Percentiles rank a stretch among this genome's conserved stretches.
Conservation (phyloP, 2,329 filamentous ascomycete genomes). For the Phyllosticta citriasiana region DNA sequence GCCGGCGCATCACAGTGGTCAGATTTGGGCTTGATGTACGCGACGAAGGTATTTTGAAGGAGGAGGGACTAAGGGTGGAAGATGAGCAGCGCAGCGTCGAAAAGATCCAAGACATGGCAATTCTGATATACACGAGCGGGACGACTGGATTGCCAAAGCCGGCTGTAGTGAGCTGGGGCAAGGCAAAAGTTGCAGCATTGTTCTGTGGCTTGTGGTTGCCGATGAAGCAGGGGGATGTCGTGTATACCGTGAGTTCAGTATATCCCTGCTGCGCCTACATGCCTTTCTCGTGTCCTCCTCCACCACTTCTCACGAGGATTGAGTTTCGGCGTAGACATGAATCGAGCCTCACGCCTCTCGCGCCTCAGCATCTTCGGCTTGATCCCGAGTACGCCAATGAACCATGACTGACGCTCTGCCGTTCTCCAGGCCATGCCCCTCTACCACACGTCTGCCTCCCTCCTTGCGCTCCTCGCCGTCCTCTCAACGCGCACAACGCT, state of each 20-base stretch:
- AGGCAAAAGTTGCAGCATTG: conserved; percentile 25
- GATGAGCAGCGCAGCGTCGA: conserved; percentile 29
- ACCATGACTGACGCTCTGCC: background rate
- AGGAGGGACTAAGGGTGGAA: conserved; percentile 32
- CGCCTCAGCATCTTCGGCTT: no score
- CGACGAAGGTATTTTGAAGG: conserved; percentile 19
- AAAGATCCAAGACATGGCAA: conserved; percentile 4
- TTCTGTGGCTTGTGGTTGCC: conserved; percentile 30
- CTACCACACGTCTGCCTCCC: conserved; percentile 65
- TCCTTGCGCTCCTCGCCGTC: conserved; percentile 46
- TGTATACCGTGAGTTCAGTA: conserved; percentile 44
- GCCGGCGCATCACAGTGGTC: conserved; percentile 28
- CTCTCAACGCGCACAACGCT: conserved; percentile 36
- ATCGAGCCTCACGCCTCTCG: no score
- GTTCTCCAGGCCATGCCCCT: conserved; percentile 57
- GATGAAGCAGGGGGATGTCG: conserved; percentile 42
- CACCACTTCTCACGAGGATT: background rate
- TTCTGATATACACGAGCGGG: conserved; percentile 63
- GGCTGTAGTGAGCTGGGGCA: conserved; percentile 36
- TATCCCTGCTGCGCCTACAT: background rate
- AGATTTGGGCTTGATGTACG: background rate
- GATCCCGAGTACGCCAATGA: no score
- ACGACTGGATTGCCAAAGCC: conserved; percentile 70
- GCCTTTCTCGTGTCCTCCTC: background rate
- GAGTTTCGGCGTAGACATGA: no score